Percentiles rank a stretch among this genome's conserved stretches.
Conservation (phyloP, 1,284 basidiomycete species). For the Sanguinoderma infundibulare region DNA sequence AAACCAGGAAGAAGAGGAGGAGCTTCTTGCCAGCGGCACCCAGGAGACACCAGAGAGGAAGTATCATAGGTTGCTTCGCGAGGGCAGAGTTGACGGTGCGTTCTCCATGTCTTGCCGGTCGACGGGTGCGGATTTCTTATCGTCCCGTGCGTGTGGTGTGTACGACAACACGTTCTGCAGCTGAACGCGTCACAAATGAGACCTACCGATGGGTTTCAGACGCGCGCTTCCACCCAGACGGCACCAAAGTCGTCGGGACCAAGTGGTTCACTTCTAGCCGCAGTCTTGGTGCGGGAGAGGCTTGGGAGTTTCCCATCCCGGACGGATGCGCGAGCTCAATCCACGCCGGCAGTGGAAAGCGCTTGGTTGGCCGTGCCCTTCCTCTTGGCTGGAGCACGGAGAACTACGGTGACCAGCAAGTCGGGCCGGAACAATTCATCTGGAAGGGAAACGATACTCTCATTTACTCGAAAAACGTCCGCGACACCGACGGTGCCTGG, state of each 20-base stretch:
- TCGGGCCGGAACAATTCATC: constrained; percentile 72
- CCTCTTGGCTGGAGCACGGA: constrained; percentile 62
- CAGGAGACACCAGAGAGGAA: constrained; percentile 54
- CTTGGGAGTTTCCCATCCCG: constrained; percentile 65
- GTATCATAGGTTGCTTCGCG: constrained; percentile 53
- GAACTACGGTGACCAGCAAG: constrained; percentile 67
- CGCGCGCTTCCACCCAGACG: constrained; percentile 70
- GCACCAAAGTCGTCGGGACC: constrained; percentile 63
- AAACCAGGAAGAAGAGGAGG: constrained; percentile 49
- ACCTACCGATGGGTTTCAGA: constrained; percentile 73
- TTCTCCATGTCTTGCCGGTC: constrained; percentile 11
- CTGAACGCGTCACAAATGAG: constrained; percentile 70
- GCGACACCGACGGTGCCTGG: constrained; percentile 54
- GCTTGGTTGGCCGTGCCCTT: constrained; percentile 57
- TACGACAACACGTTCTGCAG: constrained; percentile 35
- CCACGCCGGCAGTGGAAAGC: constrained; percentile 52
- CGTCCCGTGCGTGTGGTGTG: constrained; percentile 2
- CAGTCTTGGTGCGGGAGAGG: constrained; percentile 71
- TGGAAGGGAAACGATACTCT: constrained; percentile 62
- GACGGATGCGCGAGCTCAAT: constrained; percentile 36
- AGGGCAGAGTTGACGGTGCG: constrained; percentile 61
- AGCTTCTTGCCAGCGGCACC: constrained; percentile 50
- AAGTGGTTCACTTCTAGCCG: constrained; percentile 73
- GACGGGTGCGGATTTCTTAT: not conserved
- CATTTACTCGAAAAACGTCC: constrained; percentile 68